Percentiles rank a stretch among this genome's conserved stretches.
Evolutionary conservation across 352 stramenopile species (phyloP).

Genomic region (Phytophthora citrophthora): DNA sequence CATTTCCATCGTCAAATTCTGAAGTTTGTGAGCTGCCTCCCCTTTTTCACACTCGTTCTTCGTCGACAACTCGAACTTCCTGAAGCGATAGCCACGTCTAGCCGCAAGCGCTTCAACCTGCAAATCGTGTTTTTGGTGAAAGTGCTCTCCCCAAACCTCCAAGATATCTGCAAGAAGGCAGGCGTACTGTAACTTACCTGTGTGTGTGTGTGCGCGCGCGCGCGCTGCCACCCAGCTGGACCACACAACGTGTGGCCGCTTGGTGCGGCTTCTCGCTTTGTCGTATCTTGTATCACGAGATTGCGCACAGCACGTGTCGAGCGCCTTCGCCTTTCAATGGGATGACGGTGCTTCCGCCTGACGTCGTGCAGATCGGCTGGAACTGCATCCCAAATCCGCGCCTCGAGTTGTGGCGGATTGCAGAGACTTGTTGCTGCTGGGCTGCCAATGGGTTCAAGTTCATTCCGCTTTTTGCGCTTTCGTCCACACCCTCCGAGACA

Average conservation of each 20-base stretch:
- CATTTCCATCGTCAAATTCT: not conserved
- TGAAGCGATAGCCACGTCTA: constrained; percentile 8
- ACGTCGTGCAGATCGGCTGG: constrained; percentile 12
- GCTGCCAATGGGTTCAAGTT: constrained; percentile 58
- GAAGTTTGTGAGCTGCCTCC: constrained; percentile 1
- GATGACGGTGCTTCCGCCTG: constrained; percentile 9
- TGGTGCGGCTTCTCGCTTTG: constrained; percentile 10
- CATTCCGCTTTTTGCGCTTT: constrained; percentile 29
- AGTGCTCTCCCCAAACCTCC: constrained; percentile 3
- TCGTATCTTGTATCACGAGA: constrained; percentile 11
- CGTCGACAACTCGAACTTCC: constrained; percentile 17
- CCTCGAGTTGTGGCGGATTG: constrained; percentile 3
- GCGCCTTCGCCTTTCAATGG: constrained; percentile 4
- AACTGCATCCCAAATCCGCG: constrained; percentile 17
- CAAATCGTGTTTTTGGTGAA: constrained; percentile 19
- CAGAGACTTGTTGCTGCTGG: not conserved
- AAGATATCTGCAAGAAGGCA: constrained; percentile 6
- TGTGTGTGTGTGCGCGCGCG: not conserved
- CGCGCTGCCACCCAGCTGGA: too few species aligned
- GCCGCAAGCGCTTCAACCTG: constrained; percentile 20
- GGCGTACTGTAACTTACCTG: constrained; percentile 1
- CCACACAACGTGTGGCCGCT: constrained; percentile 13
- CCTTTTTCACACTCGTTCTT: not conserved
- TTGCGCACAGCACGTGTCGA: constrained; percentile 14
- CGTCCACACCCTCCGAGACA: constrained; percentile 7